These are phyloP conservation scores for Dactylellina leptospora DNA, from an alignment of 2,329 filamentous ascomycete genomes.

Conservation along the genomic window DNA sequence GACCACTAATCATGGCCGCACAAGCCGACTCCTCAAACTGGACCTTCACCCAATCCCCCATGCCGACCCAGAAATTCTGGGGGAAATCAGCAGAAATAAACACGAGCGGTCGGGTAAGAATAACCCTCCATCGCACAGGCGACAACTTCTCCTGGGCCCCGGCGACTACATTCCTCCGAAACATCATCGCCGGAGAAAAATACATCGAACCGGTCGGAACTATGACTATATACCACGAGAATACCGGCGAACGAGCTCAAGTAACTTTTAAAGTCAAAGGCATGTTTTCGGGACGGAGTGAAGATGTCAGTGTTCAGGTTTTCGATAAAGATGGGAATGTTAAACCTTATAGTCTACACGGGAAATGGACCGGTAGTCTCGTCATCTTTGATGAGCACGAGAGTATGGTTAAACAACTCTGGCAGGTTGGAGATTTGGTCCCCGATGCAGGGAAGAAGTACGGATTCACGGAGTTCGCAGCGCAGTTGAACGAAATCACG, in stretches of 20 bases:
- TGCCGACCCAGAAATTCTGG: constrained; percentile 97
- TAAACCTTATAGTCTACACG: constrained; percentile 73
- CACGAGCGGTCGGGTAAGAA: constrained; percentile 84
- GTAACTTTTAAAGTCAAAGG: constrained; percentile 92
- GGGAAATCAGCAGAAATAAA: constrained; percentile 94
- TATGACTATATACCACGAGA: constrained; percentile 86
- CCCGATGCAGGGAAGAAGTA: constrained; percentile 81
- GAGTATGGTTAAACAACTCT: constrained; percentile 75
- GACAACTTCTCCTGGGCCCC: constrained; percentile 89
- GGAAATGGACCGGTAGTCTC: constrained; percentile 84
- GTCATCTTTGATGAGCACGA: constrained; percentile 53
- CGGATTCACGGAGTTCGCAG: constrained; percentile 87
- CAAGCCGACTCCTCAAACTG: constrained; percentile 87
- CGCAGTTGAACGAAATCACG: constrained; percentile 86
- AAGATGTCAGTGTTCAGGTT: constrained; percentile 83
- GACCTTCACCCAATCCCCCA: constrained; percentile 86
- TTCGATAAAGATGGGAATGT: constrained; percentile 73
- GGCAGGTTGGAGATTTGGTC: constrained; percentile 80
- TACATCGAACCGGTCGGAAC: constrained; percentile 94
- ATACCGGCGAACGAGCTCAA: constrained; percentile 80
- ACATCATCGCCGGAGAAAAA: constrained; percentile 97
- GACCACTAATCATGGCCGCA: constrained; percentile 89
- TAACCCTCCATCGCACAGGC: constrained; percentile 77
- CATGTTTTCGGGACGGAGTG: constrained; percentile 94
- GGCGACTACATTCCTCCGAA: constrained; percentile 89